Evolutionary conservation across 345 rosid genomes (phyloP), one percentile per base, ranked within the genome.

Genomic region (Eucalyptus cladocalyx): DNA sequence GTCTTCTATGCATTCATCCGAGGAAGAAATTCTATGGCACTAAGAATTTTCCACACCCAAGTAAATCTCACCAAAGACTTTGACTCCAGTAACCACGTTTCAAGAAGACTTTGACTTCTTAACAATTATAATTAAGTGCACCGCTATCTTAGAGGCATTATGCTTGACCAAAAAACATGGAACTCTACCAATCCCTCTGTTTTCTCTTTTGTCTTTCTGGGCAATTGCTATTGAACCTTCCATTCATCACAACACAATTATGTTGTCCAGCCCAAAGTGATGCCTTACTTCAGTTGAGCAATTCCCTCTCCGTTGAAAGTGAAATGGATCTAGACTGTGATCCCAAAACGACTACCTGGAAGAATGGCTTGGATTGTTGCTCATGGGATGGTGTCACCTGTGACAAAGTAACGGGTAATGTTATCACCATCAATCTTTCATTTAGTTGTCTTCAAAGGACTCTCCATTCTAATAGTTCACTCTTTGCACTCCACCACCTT

Each of bases 351-450:
- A 23, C 24, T 13, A 43, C 88, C 2, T 89, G 67, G 90, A 86
- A 48, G 51, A 21, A 32, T 13, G 86, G 76, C 24, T 87, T 37
- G 6, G 89, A 88, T 45, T 86, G 88, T 23, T 88, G 89, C 89
- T 65, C 10, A 1, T 88, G 86, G 91, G 88, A 86, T 3, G 91
- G 89, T 6, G 72, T 90, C 69, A 30, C 87, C 2, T 86, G 80
- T 6, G 53, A 86, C 43, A 26, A 49, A 11, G 26, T 34, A 7
- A 47, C 81, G 1, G 80, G 86, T 62, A 14, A 88, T 5, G 87
- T 90, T 16, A 69, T 90, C 18, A 80, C 69, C 19, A 30, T 90
- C 1, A 49, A 88, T 50, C 91, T 90, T 28, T 87, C 88, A 26
- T 87, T 54, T 76, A 90, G 86, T 21, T 81, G 9, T 6, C 50